Base-by-base conservation (phyloP, 129 eudicot genomes). In the Arctium minus region DNA sequence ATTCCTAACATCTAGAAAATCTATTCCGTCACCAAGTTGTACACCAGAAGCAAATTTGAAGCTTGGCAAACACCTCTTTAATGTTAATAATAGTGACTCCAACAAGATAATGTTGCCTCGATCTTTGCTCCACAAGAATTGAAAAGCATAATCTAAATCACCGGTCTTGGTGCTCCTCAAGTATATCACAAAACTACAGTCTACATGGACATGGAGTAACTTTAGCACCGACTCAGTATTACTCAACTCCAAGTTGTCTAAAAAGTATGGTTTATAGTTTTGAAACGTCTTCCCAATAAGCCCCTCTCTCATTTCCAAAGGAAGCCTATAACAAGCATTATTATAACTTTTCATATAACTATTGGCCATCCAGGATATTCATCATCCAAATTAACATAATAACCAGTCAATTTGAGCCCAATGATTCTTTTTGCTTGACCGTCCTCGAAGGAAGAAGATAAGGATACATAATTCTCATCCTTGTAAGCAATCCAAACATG, bases 401-500 rank as follows among this genome's bases (percentile, higher is more conserved):
- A 3, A 50, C 4, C 5, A 2, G 56, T 36, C 76, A 72, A 36
- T 72, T 37, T 72, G 53, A 72, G 48, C 48, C 46, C 30, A 15
- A 17, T 15, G 11, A 72, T 15, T 17, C 18, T 42, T 15, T 70
- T 32, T 15, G 18, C 4, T 13, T 1, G 50, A 72, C 10, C n/a
- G 31, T 72, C 76, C 30, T 72, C 12, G 53, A 17, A 70, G n/a
- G n/a, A n/a, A 36, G 30, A 72, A 38, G 76, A 72, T 15, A 17
- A 6, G 7, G n/a, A 15, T 1, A 5, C 42, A 10, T 33, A 6
- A 37, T 36, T 72, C 70, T 56, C 17, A 38, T 81, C 50, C 74
- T 74, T 37, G 11, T n/a, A 44, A 42, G 38, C 0, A 9, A 82
- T 67, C 80, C 75, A 82, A 3, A 44, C 75, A 40, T 44, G 85